Percentiles rank a stretch among this genome's conserved stretches.
Evolutionary conservation across 495 filamentous ascomycete genomes (phyloP).

Genomic region (Neurospora sp.): DNA sequence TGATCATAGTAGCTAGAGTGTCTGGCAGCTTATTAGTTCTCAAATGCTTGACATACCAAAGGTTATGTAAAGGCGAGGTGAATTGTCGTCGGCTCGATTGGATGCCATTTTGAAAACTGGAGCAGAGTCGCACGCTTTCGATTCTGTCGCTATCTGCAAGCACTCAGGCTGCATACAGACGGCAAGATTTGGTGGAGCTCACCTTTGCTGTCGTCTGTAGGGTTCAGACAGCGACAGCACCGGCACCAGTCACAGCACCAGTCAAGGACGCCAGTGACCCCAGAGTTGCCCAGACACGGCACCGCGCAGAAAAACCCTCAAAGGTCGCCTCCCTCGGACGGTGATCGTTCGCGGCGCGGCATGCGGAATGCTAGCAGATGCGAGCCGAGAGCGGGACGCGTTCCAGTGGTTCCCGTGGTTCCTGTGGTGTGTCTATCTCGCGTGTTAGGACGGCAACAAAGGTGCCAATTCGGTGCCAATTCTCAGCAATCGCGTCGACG

Average conservation of each 20-base stretch:
- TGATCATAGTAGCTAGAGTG: background rate
- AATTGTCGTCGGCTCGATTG: constrained; percentile 14
- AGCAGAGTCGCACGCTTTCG: background rate
- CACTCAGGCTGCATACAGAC: background rate
- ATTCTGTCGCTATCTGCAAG: background rate
- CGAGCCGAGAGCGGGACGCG: constrained; percentile 13
- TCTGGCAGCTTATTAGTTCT: background rate
- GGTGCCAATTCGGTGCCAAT: constrained; percentile 8
- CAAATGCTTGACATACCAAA: background rate
- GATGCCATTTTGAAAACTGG: background rate
- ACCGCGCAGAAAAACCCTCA: background rate
- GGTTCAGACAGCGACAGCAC: background rate
- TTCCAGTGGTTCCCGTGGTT: constrained; percentile 1
- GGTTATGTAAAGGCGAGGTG: constrained; percentile 7
- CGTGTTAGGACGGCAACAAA: constrained; percentile 23
- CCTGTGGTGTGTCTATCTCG: constrained; percentile 6
- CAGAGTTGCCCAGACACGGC: background rate
- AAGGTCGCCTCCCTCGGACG: background rate
- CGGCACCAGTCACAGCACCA: background rate
- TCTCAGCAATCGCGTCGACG: background rate
- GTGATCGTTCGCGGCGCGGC: background rate
- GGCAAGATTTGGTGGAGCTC: background rate
- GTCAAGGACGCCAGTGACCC: background rate
- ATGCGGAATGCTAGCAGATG: background rate
- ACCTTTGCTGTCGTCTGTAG: background rate